Conservation (phyloP, 768 basidiomycete genomes). For the Leccinellum albellum region DNA sequence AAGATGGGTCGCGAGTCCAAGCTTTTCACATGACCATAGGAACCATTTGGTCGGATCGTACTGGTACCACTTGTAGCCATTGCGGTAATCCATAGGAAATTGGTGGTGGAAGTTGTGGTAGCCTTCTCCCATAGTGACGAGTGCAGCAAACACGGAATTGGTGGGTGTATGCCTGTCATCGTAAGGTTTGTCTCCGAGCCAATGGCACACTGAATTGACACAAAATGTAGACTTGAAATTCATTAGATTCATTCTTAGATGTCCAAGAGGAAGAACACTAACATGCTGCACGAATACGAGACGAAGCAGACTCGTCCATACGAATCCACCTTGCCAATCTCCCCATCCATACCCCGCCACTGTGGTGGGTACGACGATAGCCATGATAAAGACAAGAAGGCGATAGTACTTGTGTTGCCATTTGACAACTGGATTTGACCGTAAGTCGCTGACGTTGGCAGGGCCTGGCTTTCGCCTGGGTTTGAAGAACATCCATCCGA, state of each 20-base stretch:
- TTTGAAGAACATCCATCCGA: slow-evolving; percentile 89
- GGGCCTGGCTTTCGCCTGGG: slow-evolving; percentile 81
- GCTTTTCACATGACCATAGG: slow-evolving; percentile 42
- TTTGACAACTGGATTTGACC: slow-evolving; percentile 67
- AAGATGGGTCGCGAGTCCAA: slow-evolving; percentile 51
- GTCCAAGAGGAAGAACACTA: slow-evolving; percentile 27
- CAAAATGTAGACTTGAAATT: slow-evolving; percentile 75
- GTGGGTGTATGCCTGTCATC: slow-evolving; percentile 89
- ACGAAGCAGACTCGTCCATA: slow-evolving; percentile 41
- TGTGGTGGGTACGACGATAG: slow-evolving; percentile 61
- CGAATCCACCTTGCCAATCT: slow-evolving; percentile 25
- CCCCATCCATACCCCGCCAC: slow-evolving; percentile 20
- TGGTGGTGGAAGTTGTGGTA: slow-evolving; percentile 97
- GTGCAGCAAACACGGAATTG: slow-evolving; percentile 80
- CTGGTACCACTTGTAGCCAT: slow-evolving; percentile 84
- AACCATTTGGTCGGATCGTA: slow-evolving; percentile 93
- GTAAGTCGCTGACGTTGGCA: slow-evolving; percentile 80
- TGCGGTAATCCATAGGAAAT: slow-evolving; percentile 96
- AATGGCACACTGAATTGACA: slow-evolving; percentile 91
- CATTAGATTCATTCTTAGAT: neutral
- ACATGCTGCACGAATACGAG: slow-evolving; percentile 82
- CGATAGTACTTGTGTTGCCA: slow-evolving; percentile 85
- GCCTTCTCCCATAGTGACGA: slow-evolving; percentile 90
- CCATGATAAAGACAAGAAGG: slow-evolving; percentile 59
- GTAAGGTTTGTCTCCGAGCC: slow-evolving; percentile 86